These are phyloP conservation scores for Yamadazyma triangularis DNA, from an alignment of 1,139 yeast genomes.

Conservation along the genomic window DNA sequence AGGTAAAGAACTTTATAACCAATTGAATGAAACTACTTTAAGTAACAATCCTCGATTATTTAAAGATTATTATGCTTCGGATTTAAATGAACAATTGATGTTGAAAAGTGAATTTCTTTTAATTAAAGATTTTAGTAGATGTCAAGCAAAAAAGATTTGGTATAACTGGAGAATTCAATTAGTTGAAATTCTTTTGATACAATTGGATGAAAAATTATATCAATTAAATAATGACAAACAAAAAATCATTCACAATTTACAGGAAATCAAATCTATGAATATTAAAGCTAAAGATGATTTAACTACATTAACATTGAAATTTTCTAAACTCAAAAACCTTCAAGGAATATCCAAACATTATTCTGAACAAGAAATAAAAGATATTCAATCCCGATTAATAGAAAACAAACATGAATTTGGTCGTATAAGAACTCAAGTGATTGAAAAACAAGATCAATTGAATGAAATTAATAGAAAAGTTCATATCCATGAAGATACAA, in stretches of 20 bases:
- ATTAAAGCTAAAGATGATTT: constrained; percentile 12
- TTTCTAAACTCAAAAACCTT: constrained; percentile 17
- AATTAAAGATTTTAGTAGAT: constrained; percentile 46
- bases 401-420: constrained; percentile 7
- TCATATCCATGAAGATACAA: constrained; percentile 14
- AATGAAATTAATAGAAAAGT: constrained; percentile 11
- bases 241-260: constrained; percentile 11
- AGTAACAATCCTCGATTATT: constrained; percentile 48
- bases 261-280: constrained; percentile 19
- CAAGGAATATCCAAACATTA: constrained; percentile 16
- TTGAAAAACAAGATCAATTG: constrained; percentile 10
- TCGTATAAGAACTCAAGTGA: constrained; percentile 4
- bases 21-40: constrained; percentile 39
- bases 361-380: constrained; percentile 13
- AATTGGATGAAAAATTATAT: constrained; percentile 26
- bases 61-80: constrained; percentile 39
- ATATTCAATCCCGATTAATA: constrained; percentile 12
- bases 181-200: constrained; percentile 31
- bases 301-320: constrained; percentile 17
- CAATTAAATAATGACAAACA: constrained; percentile 22
- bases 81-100: constrained; percentile 29
- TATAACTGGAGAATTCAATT: constrained; percentile 54
- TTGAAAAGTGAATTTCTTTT: constrained; percentile 41
- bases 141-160: constrained; percentile 52
- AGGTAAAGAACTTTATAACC: constrained; percentile 41